phyloP scores from a whole-genome alignment of 192 early-diverging fungal species.

The Mortierella antarctica region DNA sequence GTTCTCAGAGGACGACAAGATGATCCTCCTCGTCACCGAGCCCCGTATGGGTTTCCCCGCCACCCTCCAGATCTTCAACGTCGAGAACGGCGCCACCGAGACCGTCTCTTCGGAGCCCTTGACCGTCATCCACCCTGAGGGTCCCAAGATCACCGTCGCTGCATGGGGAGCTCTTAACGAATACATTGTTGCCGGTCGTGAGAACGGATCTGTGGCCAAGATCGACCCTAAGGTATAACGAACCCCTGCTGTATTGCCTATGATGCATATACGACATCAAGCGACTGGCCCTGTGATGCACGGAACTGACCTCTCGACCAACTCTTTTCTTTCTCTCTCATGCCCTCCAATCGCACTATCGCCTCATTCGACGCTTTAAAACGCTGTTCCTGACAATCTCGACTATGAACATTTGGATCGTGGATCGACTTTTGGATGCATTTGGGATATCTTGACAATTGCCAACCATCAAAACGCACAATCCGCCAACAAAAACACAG shows the following conservation, averaged over 20 bases:
- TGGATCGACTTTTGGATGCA: background rate
- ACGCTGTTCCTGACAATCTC: background rate
- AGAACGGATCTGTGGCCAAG: constrained; percentile 90
- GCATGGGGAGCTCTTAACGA: constrained; percentile 93
- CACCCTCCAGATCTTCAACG: constrained; percentile 85
- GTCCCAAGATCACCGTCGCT: constrained; percentile 91
- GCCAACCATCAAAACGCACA: background rate
- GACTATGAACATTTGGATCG: too few species aligned
- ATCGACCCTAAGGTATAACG: constrained; percentile 81
- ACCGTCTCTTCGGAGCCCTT: constrained; percentile 84
- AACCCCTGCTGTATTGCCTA: background rate
- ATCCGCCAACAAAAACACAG: constrained; percentile 36
- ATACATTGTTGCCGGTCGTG: constrained; percentile 94
- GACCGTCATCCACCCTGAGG: constrained; percentile 74
- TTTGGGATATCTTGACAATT: background rate
- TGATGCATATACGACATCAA: background rate
- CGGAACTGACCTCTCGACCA: background rate
- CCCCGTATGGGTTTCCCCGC: constrained; percentile 92
- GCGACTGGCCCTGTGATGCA: background rate
- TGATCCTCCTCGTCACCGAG: constrained; percentile 94
- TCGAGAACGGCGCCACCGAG: constrained; percentile 70
- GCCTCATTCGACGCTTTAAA: background rate
- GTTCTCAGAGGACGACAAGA: constrained; percentile 90
- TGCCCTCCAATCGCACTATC: background rate
- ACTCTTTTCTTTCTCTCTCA: background rate